phyloP scores from a whole-genome alignment of 306 rosid genomes.

The Ceratonia siliqua region DNA sequence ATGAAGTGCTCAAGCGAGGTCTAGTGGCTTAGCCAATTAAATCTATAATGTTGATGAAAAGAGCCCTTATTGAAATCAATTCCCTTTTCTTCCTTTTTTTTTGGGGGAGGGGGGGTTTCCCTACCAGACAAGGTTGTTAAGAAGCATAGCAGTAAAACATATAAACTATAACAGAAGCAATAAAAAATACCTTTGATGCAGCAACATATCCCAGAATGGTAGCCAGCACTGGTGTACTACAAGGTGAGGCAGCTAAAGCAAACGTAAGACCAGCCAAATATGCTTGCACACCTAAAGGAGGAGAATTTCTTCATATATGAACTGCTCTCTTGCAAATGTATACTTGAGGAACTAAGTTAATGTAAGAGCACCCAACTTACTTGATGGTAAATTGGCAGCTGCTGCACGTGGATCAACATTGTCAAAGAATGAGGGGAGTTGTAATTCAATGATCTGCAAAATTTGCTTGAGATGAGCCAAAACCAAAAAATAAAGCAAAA shows the following conservation, averaged over 20 bases:
- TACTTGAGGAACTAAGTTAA: background rate
- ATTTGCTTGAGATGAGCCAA: conserved; percentile 21
- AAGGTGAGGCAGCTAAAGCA: conserved; percentile 97
- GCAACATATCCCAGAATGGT: conserved; percentile 89
- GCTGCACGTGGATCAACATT: conserved; percentile 89
- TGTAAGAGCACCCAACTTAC: conserved; percentile 44
- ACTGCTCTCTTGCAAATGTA: conserved; percentile 14
- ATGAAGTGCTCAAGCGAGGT: no score
- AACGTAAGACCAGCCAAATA: conserved; percentile 95
- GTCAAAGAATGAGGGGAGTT: conserved; percentile 81
- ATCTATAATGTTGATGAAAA: background rate
- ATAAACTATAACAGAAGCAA: background rate
- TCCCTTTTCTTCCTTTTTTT: background rate
- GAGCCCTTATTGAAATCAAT: background rate
- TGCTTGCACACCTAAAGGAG: conserved; percentile 80
- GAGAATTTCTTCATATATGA: conserved; percentile 29
- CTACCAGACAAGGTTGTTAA: background rate
- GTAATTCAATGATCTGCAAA: conserved; percentile 80
- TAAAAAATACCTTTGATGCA: conserved; percentile 73
- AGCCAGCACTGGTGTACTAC: conserved; percentile 94
- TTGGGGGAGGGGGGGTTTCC: background rate
- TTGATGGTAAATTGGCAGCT: conserved; percentile 89
- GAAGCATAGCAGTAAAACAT: background rate
- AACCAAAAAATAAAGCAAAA: conserved; percentile 13
- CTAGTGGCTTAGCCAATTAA: background rate